Percentiles rank a stretch among this genome's conserved stretches.
Conservation (phyloP, 345 rosid species). For the Streptanthus diversifolius region DNA sequence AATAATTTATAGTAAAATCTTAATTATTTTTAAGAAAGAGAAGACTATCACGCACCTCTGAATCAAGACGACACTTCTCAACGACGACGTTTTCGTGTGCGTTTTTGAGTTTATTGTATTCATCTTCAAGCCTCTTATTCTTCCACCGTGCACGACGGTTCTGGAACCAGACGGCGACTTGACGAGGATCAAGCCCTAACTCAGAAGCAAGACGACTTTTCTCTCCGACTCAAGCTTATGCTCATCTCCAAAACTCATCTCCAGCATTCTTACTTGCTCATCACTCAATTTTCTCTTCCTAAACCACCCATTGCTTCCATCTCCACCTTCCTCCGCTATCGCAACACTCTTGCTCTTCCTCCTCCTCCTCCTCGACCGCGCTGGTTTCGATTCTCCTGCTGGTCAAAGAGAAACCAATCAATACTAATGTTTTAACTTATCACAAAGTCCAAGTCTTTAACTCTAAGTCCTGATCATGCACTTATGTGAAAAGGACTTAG, state of each 20-base stretch:
- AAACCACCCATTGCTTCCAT: conserved; percentile 11
- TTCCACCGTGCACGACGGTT: conserved; percentile 93
- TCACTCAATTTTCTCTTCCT: conserved; percentile 71
- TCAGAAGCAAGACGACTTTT: conserved; percentile 66
- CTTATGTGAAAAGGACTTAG: neutral
- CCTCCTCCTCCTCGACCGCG: conserved; percentile 43
- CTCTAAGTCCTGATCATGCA: neutral
- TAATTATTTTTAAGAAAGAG: neutral
- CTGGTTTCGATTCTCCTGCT: conserved; percentile 43
- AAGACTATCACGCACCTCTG: conserved; percentile 50
- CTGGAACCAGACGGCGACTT: conserved; percentile 97
- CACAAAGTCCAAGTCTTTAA: too few species aligned
- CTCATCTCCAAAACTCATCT: conserved; percentile 59
- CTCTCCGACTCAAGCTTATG: conserved; percentile 83
- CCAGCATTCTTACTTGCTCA: conserved; percentile 64
- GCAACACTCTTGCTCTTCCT: conserved; percentile 48
- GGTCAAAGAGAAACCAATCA: conserved; percentile 11
- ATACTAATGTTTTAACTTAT: neutral
- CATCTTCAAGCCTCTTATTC: conserved; percentile 85
- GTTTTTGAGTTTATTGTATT: conserved; percentile 49
- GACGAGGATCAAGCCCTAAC: conserved; percentile 87
- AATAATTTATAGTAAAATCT: neutral
- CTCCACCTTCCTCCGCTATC: conserved; percentile 24
- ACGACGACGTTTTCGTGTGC: conserved; percentile 45
- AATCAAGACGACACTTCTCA: conserved; percentile 71